A percentile compares a stretch with the other conserved stretches of the same genome.
phyloP scores from a whole-genome alignment of 352 stramenopile genomes.

The Aphanomyces astaci region DNA sequence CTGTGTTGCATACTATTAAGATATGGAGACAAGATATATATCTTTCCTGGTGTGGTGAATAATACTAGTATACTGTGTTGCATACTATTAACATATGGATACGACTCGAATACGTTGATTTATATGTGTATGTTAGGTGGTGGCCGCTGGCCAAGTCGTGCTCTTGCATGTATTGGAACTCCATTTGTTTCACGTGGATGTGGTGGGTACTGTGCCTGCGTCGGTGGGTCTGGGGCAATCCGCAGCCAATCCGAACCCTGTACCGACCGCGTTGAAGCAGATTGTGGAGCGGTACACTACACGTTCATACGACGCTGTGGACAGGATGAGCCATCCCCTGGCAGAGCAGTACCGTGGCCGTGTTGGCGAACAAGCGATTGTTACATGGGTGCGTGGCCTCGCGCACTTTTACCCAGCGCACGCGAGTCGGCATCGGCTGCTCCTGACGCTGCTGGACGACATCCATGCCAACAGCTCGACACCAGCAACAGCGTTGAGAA shows the following conservation, averaged over 20 bases:
- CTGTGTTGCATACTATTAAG: too few relatives aligned
- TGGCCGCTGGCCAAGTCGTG: slow-evolving; percentile 47
- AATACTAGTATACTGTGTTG: too few relatives aligned
- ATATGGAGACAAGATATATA: not conserved
- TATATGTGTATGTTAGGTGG: slow-evolving; percentile 45
- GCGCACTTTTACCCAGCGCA: slow-evolving; percentile 70
- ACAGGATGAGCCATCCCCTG: slow-evolving; percentile 26
- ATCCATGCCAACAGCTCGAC: not conserved
- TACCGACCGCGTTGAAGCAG: slow-evolving; percentile 63
- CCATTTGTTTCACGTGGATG: slow-evolving; percentile 81
- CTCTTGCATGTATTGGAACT: slow-evolving; percentile 66
- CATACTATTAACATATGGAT: too few relatives aligned
- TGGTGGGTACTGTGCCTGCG: slow-evolving; percentile 61
- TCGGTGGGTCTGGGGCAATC: slow-evolving; percentile 79
- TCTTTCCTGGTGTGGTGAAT: not conserved
- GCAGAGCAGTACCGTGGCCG: slow-evolving; percentile 38
- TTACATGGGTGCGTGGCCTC: slow-evolving; percentile 60
- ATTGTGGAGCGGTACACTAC: slow-evolving; percentile 50
- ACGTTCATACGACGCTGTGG: slow-evolving; percentile 10
- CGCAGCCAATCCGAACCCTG: slow-evolving; percentile 39
- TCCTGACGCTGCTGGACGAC: slow-evolving; percentile 38
- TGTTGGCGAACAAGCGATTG: slow-evolving; percentile 59
- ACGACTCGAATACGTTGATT: too few relatives aligned
- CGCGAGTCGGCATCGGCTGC: slow-evolving; percentile 43
- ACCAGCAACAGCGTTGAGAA: slow-evolving; percentile 43